Base-by-base conservation (phyloP, 176 grass and related monocot genomes). In the Chrysopogon serrulatus region DNA sequence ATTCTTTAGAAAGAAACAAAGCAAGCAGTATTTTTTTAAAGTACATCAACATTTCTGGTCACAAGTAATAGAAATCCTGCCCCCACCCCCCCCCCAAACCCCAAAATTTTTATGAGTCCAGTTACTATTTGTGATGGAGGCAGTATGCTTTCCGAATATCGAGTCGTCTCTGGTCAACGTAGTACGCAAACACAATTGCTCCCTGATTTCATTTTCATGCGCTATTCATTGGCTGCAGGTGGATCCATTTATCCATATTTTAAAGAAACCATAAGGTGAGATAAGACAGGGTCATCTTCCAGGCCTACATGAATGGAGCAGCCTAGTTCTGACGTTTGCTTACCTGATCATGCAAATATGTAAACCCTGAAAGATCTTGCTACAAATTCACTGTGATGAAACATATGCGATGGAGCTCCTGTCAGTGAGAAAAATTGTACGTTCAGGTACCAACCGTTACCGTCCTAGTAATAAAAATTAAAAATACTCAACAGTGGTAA, bases 71-170 rank as follows among this genome's bases (percentile, higher is more conserved):
- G 5, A 48, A 43, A 39, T 74, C n/a, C n/a, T n/a, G n/a, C n/a
- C n/a, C n/a, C n/a, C n/a, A 68, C 6, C 45, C 30, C 59, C 26
- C 57, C 23, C 41, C 48, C 32, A 24, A 63, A 8, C 12, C 27
- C 75, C 21, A n/a, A n/a, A n/a, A 1, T 26, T 36, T 76, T 15
- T 10, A 4, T 6, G 51, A 42, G 3, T 89, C 59, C 32, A 51
- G 43, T 77, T 90, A 77, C 65, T 72, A 72, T 56, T 51, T 86
- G 21, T 82, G 53, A 86, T 36, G 42, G 54, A 82, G 66, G 78
- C 73, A 78, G 30, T 57, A n/a, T 56, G 53, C 71, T 65, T 44
- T 17, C 26, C 16, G 17, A 82, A 72, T 90, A 43, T 77, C 64
- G 49, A 65, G 26, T 76, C 31, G 15, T 77, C 19, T 70, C 31